Conservation (phyloP, 208 protist species). For the Leishmania amazonensis region DNA sequence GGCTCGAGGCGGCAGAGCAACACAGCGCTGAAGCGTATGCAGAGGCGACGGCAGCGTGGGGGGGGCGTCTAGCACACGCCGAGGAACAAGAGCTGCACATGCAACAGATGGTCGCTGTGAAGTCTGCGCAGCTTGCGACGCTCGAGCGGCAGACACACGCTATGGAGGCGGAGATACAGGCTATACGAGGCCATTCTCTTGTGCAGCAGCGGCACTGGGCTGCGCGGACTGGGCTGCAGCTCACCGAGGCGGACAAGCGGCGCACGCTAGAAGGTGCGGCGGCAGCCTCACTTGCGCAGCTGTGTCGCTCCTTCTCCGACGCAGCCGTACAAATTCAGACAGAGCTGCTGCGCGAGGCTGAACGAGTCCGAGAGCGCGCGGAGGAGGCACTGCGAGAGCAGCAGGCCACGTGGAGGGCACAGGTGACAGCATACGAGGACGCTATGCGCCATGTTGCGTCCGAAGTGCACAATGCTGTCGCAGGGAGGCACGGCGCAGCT, state of each 20-base stretch:
- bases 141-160: conserved; percentile 14
- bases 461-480: conserved; percentile 18
- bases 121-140: conserved; percentile 23
- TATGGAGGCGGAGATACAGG: conserved; percentile 21
- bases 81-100: conserved; percentile 20
- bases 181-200: conserved; percentile 10
- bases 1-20: conserved; percentile 15
- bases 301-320: neutral
- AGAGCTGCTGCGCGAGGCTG: neutral
- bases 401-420: conserved; percentile 14
- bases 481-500: neutral
- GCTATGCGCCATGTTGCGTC: conserved; percentile 42
- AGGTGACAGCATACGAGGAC: conserved; percentile 32
- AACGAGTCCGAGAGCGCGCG: neutral
- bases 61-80: neutral
- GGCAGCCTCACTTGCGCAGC: neutral
- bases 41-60: neutral
- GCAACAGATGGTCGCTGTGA: conserved; percentile 19
- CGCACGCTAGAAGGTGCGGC: neutral
- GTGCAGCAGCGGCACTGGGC: conserved; percentile 1
- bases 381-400: conserved; percentile 14
- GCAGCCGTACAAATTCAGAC: neutral
- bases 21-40: neutral
- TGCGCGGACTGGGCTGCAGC: conserved; percentile 8
- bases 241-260: conserved; percentile 18